A percentile compares a stretch with the other conserved stretches of the same genome.
These are phyloP conservation scores for Hypocreales sp. DNA, from an alignment of 2,329 filamentous ascomycete genomes.

Conservation along the genomic window DNA sequence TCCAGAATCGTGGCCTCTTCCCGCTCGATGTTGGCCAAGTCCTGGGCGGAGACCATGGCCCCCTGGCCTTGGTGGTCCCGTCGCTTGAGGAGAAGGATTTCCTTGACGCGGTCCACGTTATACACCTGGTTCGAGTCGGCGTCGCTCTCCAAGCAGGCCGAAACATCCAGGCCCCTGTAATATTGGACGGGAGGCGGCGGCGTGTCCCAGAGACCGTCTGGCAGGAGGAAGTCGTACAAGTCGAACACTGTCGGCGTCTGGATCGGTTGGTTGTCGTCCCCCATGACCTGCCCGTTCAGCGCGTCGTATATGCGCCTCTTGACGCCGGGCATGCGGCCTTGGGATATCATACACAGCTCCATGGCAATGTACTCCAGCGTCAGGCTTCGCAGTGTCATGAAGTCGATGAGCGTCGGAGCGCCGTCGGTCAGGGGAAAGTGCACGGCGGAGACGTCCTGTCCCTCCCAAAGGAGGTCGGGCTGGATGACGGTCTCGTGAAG, in stretches of 20 bases:
- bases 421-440: slow-evolving; percentile 56
- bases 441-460: slow-evolving; percentile 38
- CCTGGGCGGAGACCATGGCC: slow-evolving; percentile 31
- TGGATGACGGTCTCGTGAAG: slow-evolving; percentile 56
- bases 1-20: slow-evolving; percentile 46
- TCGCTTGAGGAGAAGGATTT: slow-evolving; percentile 57
- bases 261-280: slow-evolving; percentile 49
- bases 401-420: slow-evolving; percentile 57
- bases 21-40: slow-evolving; percentile 32
- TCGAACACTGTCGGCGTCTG: slow-evolving; percentile 71
- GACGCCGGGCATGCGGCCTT: slow-evolving; percentile 52
- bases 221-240: slow-evolving; percentile 71
- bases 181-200: slow-evolving; percentile 38
- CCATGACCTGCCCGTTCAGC: slow-evolving; percentile 60
- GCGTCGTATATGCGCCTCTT: slow-evolving; percentile 55
- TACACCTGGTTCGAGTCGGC: slow-evolving; percentile 43
- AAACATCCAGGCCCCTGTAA: slow-evolving; percentile 53
- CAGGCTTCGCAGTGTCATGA: slow-evolving; percentile 61
- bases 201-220: slow-evolving; percentile 32
- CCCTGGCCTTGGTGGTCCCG: slow-evolving; percentile 40
- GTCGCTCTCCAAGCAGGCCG: slow-evolving; percentile 45
- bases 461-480: slow-evolving; percentile 60
- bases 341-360: slow-evolving; percentile 66
- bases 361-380: slow-evolving; percentile 73
- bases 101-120: slow-evolving; percentile 54